These are phyloP conservation scores for Ophidiomyces ophidiicola DNA, from an alignment of 2,329 filamentous ascomycete genomes.

Conservation along the genomic window DNA sequence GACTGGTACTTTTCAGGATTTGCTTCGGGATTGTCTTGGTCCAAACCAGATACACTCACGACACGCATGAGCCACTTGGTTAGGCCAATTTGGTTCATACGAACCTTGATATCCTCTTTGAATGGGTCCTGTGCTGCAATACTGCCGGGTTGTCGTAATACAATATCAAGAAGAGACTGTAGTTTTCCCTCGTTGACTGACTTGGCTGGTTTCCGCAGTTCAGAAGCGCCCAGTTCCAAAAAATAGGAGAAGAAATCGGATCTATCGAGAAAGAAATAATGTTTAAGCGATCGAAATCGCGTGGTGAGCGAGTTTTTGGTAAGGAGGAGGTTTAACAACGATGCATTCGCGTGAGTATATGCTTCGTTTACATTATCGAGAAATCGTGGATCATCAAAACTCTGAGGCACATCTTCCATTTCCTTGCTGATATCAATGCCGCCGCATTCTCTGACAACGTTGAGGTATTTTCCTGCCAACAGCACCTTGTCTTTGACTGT, in stretches of 20 bases:
- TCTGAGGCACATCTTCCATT: constrained; percentile 74
- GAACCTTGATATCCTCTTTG: constrained; percentile 95
- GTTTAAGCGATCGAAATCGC: constrained; percentile 79
- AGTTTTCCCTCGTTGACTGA: constrained; percentile 84
- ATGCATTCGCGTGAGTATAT: constrained; percentile 91
- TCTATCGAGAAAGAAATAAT: constrained; percentile 97
- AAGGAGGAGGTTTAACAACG: constrained; percentile 75
- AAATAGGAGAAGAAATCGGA: constrained; percentile 99
- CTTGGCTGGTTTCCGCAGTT: constrained; percentile 80
- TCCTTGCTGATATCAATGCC: constrained; percentile 88
- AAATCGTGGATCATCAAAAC: constrained; percentile 84
- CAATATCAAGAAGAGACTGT: constrained; percentile 88
- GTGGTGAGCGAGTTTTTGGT: constrained; percentile 86
- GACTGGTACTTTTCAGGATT: constrained; percentile 60
- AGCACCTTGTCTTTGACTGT: constrained; percentile 88
- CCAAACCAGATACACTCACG: constrained; percentile 90
- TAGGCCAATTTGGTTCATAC: constrained; percentile 89
- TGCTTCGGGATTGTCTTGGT: constrained; percentile 58
- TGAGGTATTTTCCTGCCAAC: constrained; percentile 91
- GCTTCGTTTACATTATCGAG: constrained; percentile 91
- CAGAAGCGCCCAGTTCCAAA: constrained; percentile 76
- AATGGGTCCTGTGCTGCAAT: constrained; percentile 90
- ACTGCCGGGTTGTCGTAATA: constrained; percentile 88
- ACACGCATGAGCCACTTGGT: constrained; percentile 92
- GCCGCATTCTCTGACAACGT: constrained; percentile 92